A percentile compares a stretch with the other conserved stretches of the same genome.
Conservation (phyloP, 2,329 filamentous ascomycete genomes). For the Fusarium sp. region DNA sequence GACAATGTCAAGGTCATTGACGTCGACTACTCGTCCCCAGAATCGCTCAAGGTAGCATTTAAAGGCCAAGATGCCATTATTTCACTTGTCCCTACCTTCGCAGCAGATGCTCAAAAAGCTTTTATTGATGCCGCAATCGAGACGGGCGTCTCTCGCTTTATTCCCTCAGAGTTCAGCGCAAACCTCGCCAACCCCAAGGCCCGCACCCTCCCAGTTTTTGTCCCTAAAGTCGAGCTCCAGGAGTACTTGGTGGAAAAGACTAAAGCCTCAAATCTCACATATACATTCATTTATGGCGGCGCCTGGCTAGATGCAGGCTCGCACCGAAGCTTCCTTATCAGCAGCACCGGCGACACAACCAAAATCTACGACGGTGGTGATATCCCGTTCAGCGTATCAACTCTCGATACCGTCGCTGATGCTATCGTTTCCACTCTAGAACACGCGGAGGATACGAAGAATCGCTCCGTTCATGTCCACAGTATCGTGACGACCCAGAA, state of each 20-base stretch:
- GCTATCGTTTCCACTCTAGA: background rate
- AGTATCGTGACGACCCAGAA: background rate
- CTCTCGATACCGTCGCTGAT: background rate
- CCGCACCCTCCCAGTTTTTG: background rate
- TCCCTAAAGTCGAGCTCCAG: background rate
- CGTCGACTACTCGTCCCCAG: no score
- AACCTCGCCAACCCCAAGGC: background rate
- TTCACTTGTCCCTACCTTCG: background rate
- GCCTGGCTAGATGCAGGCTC: background rate
- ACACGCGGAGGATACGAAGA: background rate
- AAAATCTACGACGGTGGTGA: background rate
- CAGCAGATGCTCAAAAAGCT: background rate
- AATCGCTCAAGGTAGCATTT: no score
- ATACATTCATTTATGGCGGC: background rate
- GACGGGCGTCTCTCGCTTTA: background rate
- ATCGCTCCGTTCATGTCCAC: background rate
- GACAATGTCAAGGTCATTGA: no score
- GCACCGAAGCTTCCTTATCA: background rate
- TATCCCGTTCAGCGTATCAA: background rate
- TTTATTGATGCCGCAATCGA: background rate
- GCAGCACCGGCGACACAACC: background rate
- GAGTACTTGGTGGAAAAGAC: background rate
- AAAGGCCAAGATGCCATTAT: background rate
- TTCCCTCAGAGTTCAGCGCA: background rate
- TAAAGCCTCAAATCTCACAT: background rate